Percentiles rank a stretch among this genome's conserved stretches.
phyloP scores from a whole-genome alignment of 75 land plant species.

The Pinus tabuliformis region DNA sequence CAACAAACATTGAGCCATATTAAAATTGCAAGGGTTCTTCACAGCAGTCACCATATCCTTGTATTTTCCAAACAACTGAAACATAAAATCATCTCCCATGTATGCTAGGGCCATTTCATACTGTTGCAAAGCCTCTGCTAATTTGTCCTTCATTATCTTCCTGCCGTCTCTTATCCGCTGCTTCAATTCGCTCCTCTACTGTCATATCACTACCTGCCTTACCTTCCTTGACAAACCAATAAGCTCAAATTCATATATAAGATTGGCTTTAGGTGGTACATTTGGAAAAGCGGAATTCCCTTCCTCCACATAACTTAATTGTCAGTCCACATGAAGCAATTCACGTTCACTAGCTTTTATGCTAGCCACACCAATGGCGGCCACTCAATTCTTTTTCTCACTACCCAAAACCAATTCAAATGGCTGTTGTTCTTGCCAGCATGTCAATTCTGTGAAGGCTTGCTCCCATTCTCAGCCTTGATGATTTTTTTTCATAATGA shows the following conservation, averaged over 20 bases:
- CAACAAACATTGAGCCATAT: constrained; percentile 90
- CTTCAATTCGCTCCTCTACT: constrained; percentile 93
- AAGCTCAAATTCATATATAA: constrained; percentile 90
- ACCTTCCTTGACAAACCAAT: constrained; percentile 94
- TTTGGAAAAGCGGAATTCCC: constrained; percentile 98
- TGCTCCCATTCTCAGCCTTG: too few species aligned
- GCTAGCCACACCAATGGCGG: constrained; percentile 74
- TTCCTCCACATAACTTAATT: constrained; percentile 89
- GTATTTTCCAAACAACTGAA: constrained; percentile 98
- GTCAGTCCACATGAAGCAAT: constrained; percentile 79
- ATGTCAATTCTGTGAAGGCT: too few species aligned
- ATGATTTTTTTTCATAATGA: too few species aligned
- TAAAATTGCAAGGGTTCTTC: constrained; percentile 95
- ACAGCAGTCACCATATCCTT: constrained; percentile 97
- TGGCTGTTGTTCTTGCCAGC: too few species aligned
- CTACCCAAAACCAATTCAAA: too few species aligned
- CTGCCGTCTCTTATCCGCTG: constrained; percentile 81
- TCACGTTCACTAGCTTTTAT: constrained; percentile 95
- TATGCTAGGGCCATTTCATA: constrained; percentile 99
- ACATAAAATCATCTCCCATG: constrained; percentile 99
- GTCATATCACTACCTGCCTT: constrained; percentile 94
- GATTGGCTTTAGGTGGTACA: constrained; percentile 93
- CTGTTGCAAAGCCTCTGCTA: constrained; percentile 93
- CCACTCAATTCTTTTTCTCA: constrained; percentile 58
- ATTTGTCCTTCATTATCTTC: constrained; percentile 89